A percentile compares a stretch with the other conserved stretches of the same genome.
Conservation (phyloP, 208 protist species). For the Acanthamoeba triangularis region DNA sequence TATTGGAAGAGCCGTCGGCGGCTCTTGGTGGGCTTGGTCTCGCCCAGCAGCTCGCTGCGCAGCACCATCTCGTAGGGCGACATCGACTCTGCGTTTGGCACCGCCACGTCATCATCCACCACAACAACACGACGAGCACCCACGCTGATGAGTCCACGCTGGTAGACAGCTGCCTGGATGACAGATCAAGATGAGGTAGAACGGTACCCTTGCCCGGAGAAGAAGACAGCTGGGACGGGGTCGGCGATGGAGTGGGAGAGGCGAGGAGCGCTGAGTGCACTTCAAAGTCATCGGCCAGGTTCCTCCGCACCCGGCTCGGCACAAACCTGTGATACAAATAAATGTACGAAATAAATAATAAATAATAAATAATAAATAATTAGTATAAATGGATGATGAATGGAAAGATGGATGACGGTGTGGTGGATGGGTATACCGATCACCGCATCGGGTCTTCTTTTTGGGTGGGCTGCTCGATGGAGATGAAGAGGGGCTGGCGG, state of each 20-base stretch:
- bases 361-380: not conserved
- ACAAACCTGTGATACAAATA: not conserved
- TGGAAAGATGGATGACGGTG: not conserved
- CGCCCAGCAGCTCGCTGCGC: conserved; percentile 52
- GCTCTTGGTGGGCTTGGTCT: not conserved
- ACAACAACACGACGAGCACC: too few species aligned
- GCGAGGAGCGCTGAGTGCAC: not conserved
- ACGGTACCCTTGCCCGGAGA: not conserved
- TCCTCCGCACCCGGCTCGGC: not conserved
- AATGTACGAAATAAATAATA: too few species aligned
- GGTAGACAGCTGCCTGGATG: too few species aligned
- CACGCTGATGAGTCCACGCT: too few species aligned
- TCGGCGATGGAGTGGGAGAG: not conserved
- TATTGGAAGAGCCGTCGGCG: conserved; percentile 18
- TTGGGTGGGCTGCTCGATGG: not conserved
- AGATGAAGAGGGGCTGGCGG: not conserved
- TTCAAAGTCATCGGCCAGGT: conserved; percentile 24
- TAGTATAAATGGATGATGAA: not conserved
- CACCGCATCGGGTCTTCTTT: not conserved
- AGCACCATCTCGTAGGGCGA: conserved; percentile 49
- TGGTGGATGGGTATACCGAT: not conserved
- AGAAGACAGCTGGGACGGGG: not conserved
- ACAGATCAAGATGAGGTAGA: too few species aligned
- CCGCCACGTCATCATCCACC: not conserved
- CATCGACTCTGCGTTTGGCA: not conserved